Conservation (phyloP, 148 eudicot genomes). For the Vaccinium vitisidaea region DNA sequence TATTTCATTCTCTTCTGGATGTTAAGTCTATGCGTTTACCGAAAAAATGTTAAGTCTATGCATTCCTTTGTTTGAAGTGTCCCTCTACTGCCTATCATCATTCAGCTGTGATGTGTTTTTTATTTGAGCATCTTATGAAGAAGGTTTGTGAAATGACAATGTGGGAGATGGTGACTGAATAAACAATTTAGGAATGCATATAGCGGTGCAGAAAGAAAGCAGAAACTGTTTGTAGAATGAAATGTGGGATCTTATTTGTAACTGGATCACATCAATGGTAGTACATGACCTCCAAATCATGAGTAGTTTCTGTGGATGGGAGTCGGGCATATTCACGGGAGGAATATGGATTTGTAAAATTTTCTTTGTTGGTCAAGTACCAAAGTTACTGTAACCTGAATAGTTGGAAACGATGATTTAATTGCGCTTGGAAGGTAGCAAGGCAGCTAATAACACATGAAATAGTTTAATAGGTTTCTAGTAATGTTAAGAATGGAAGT, state of each 20-base stretch:
- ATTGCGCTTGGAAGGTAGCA: not conserved
- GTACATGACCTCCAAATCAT: not conserved
- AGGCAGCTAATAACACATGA: not conserved
- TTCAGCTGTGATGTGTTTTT: too few relatives aligned
- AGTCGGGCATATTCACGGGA: too few relatives aligned
- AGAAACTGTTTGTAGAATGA: not conserved
- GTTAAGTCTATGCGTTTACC: not conserved
- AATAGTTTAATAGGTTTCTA: not conserved
- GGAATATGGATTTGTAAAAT: not conserved
- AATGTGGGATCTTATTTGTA: too few relatives aligned
- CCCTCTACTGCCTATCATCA: not conserved
- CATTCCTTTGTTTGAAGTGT: not conserved
- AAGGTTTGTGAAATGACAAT: not conserved
- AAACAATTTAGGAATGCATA: too few relatives aligned
- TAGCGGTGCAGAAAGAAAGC: not conserved
- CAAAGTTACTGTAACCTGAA: not conserved
- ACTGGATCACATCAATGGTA: not conserved
- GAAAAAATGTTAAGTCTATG: not conserved
- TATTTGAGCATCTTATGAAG: not conserved
- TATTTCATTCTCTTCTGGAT: not conserved
- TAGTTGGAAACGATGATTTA: not conserved
- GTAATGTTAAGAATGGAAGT: conserved; percentile 1
- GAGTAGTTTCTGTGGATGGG: not conserved
- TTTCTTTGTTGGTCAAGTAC: not conserved
- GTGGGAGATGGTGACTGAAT: not conserved